Base-by-base conservation (phyloP, 495 filamentous ascomycete genomes). In the Penicillium parvum region DNA sequence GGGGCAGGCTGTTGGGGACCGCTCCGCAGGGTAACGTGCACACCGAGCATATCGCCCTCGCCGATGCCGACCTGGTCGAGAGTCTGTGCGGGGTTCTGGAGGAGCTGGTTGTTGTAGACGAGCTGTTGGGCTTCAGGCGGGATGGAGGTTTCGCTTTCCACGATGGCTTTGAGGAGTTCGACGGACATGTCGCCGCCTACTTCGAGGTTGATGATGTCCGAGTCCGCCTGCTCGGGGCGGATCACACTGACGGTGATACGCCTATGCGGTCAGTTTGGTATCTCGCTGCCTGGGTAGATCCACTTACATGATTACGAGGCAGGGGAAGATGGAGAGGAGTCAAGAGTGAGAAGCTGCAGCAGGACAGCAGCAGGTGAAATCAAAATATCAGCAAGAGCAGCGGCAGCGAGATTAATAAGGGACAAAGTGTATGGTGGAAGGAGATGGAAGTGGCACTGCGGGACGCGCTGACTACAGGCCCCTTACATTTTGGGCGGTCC, bases 21-120 rank as follows among this genome's bases (percentile, higher is more conserved):
- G 2, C 18, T 30, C 21, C 50, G 54, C 30, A 65, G 40, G 35
- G 75, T 74, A 45, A 91, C 81, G 59, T 91, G 84, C 37, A 96
- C 74, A 9, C 84, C 88, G 26, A 98, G 73, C 88, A 98, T 90
- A 48, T 96, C 94, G 37, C 89, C 89, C 65, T 95, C 87, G 19
- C 71, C 78, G 51, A 98, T 86, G 7, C 83, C 76, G n/a, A 87
- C 78, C 49, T 92, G 77, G 40, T 85, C 75, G 35, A 98, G 75
- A 5, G 88, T 95, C 61, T 85, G 85, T 18, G 75, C 62, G 49
- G 90, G 83, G 61, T 88, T 82, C 32, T 64, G 71, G 36, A 98
- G 81, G 16, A 92, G 79, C 32, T 81, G 79, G 43, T 90, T 90
- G 58, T 97, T 96, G 69, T 90, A 88, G 63, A 90, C 92, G 55